Evolutionary conservation across 768 basidiomycete species (phyloP).

Genomic region (Trametes villosa): DNA sequence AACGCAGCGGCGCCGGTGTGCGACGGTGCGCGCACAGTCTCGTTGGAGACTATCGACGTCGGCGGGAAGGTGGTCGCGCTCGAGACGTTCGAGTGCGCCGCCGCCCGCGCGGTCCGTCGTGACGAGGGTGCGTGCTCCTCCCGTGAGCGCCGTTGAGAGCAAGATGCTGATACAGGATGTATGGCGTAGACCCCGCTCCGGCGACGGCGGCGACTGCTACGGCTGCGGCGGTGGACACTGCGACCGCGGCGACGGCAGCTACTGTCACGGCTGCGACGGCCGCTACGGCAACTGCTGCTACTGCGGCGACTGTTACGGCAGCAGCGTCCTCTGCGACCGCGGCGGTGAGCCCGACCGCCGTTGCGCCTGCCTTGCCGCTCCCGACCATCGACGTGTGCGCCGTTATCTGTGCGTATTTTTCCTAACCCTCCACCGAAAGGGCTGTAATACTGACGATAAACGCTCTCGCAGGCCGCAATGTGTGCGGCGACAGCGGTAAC

Average conservation of each 20-base stretch:
- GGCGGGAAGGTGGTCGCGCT: slow-evolving; percentile 15
- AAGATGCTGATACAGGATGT: too few species aligned
- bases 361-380: background rate
- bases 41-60: slow-evolving; percentile 11
- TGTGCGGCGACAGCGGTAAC: slow-evolving; percentile 18
- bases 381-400: slow-evolving; percentile 15
- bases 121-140: background rate
- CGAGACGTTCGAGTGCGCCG: slow-evolving; percentile 17
- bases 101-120: background rate
- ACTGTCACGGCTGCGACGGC: too few species aligned
- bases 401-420: slow-evolving; percentile 18
- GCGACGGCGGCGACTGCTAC: too few species aligned
- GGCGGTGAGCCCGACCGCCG: background rate
- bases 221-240: too few species aligned
- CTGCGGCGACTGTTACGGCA: too few species aligned
- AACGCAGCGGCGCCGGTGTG: slow-evolving; percentile 1
- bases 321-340: background rate
- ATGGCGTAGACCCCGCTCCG: too few species aligned
- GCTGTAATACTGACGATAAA: background rate
- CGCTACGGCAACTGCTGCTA: too few species aligned
- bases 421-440: background rate
- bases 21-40: background rate
- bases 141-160: too few species aligned
- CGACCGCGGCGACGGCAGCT: too few species aligned
- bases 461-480: slow-evolving; percentile 13